Evolutionary conservation across 352 stramenopile species (phyloP).

Genomic region (Phytophthora multivora): DNA sequence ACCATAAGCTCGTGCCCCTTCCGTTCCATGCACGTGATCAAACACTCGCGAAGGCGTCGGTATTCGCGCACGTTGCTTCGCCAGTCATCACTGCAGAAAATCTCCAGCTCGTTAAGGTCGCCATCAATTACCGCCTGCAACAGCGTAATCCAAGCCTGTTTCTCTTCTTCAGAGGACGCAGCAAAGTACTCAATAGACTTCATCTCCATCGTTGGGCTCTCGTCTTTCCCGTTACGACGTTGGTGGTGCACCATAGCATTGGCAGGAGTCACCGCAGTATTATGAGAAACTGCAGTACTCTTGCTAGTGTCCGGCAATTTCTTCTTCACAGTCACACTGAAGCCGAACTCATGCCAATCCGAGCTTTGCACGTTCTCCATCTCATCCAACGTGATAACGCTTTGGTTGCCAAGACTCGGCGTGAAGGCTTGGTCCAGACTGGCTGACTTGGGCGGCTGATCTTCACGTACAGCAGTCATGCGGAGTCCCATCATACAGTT

Average conservation of each 20-base stretch:
- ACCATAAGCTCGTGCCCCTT: slow-evolving; percentile 83
- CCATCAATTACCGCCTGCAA: slow-evolving; percentile 79
- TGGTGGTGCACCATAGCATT: slow-evolving; percentile 43
- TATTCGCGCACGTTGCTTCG: slow-evolving; percentile 89
- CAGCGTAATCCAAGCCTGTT: slow-evolving; percentile 71
- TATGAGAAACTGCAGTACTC: slow-evolving; percentile 13
- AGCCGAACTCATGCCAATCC: slow-evolving; percentile 77
- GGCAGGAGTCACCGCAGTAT: slow-evolving; percentile 12
- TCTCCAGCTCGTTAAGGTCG: slow-evolving; percentile 82
- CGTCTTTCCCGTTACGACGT: slow-evolving; percentile 35
- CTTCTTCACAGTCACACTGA: slow-evolving; percentile 75
- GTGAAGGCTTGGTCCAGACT: slow-evolving; percentile 57
- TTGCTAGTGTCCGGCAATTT: slow-evolving; percentile 36
- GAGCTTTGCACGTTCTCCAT: slow-evolving; percentile 75
- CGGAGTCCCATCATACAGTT: slow-evolving; percentile 90
- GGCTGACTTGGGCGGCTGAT: slow-evolving; percentile 24
- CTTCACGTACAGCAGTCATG: slow-evolving; percentile 63
- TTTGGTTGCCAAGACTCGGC: slow-evolving; percentile 66
- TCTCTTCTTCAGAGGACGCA: slow-evolving; percentile 63
- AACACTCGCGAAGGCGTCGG: slow-evolving; percentile 69
- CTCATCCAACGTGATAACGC: slow-evolving; percentile 79
- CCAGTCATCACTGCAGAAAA: slow-evolving; percentile 90
- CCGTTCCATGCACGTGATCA: slow-evolving; percentile 85
- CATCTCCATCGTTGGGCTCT: slow-evolving; percentile 32
- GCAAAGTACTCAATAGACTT: slow-evolving; percentile 81